These are phyloP conservation scores for Ulota crispa DNA, from an alignment of 225 moss, liverwort and hornwort genomes.

Conservation along the genomic window DNA sequence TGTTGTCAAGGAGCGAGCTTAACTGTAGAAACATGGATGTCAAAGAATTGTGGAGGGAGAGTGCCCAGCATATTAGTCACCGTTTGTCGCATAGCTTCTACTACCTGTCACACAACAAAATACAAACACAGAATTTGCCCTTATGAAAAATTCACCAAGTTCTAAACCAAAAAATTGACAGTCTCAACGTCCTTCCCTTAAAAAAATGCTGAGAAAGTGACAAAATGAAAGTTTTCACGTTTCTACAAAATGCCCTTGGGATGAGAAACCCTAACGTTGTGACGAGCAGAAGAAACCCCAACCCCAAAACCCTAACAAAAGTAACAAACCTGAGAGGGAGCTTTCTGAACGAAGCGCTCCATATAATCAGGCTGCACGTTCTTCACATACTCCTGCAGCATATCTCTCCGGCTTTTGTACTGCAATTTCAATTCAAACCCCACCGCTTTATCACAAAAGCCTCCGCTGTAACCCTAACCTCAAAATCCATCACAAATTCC, in stretches of 20 bases:
- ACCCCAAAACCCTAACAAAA: not conserved
- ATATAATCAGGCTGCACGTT: conserved; percentile 94
- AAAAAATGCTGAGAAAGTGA: not conserved
- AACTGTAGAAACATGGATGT: conserved; percentile 89
- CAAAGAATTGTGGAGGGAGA: conserved; percentile 94
- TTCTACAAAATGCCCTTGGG: no score
- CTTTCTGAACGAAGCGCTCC: conserved; percentile 92
- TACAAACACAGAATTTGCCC: no score
- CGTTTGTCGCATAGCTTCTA: conserved; percentile 96
- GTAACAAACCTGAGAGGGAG: conserved; percentile 65
- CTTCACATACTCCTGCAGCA: conserved; percentile 95
- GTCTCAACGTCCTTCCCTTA: not conserved
- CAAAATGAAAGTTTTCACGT: not conserved
- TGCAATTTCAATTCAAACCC: conserved; percentile 33
- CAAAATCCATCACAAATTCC: not conserved
- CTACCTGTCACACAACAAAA: conserved; percentile 50
- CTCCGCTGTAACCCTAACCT: not conserved
- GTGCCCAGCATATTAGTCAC: conserved; percentile 98
- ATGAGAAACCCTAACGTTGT: conserved; percentile 2
- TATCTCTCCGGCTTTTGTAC: conserved; percentile 77
- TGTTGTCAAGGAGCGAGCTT: conserved; percentile 33
- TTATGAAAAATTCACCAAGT: not conserved
- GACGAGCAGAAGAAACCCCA: not conserved
- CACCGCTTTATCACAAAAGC: not conserved
- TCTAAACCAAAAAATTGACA: not conserved